Evolutionary conservation across 208 protist species (phyloP), one percentile per base, ranked within the genome.

Genomic region (Wallacemonas collosoma): DNA sequence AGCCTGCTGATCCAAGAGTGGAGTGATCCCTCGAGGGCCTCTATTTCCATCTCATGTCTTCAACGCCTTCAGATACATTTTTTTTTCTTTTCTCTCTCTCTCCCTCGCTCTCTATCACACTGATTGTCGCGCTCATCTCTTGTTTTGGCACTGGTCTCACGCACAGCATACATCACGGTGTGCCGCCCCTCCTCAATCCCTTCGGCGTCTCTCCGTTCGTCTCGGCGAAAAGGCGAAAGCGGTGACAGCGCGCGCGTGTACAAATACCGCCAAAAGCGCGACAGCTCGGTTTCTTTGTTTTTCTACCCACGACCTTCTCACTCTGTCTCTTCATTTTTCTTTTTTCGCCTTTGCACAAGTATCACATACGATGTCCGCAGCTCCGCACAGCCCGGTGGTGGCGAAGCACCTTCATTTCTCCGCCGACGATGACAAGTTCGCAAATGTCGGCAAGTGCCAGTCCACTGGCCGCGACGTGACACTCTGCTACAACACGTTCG

Each of bases 401-500:
- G 38, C 60, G 43, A 65, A 65, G 60, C 60, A 65, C 60, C 64
- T 82, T 72, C 41, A 38, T 40, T 71, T 61, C 66, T 54, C 66
- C 3, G 8, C n/a, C 11, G 66, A 58, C 15, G 78, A 80, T 7
- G 88, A 94, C 56, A 79, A 77, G 55, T 81, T 83, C 65, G 73
- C 73, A 0, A 61, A 82, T 2, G 81, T 94, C n/a, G 83, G 90
- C 57, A 80, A 58, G 36, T 96, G 91, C 72, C 47, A 48, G 40
- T 81, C 71, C 73, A 90, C 87, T 12, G 86, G 83, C 35, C 81
- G 78, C 55, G 80, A 83, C 11, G 73, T 96, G 41, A 89, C 71
- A 2, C 75, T 94, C 41, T 96, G 83, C 79, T 96, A 94, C 77
- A 82, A 91, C 54, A 73, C 85, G 54, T 94, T 93, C 83, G 91